Evolutionary conservation across 1,139 yeast species (phyloP), one percentile per base, ranked within the genome.

Genomic region (Sugiyamaella neomexicana): DNA sequence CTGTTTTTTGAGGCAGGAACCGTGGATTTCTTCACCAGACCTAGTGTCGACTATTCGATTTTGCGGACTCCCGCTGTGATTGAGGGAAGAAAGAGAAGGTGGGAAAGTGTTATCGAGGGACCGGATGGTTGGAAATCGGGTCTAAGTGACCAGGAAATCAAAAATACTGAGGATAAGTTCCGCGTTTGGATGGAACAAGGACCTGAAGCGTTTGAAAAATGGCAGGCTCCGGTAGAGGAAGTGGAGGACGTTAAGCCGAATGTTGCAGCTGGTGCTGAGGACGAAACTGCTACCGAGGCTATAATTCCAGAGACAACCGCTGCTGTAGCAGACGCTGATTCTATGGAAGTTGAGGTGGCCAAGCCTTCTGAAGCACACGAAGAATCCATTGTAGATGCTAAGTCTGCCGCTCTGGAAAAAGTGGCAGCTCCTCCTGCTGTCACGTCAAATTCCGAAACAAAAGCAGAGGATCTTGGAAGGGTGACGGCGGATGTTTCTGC

Each of bases 1-100:
- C 74, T 93, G 63, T 85, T 87, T 66, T 89, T 91, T 67, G 96
- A 89, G 66, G 79, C 86, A 2, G 85, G 81, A n/a, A 82, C 96
- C 0, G 83, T 81, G 61, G 99, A 93, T 71, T 86, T 85, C 61
- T 90, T 87, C 66, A 80, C 89, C 1, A 60, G 73, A 13, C 65
- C 64, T 9, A 50, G 42, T 5, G 46, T 32, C 23, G 46, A 48
- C 20, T 16, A 39, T 27, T 39, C 43, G 13, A 29, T 29, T 46
- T 12, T 46, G 36, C 41, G 63, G n/a, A 55, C 63, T 2, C 54
- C 58, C 13, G 55, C 55, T 27, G 59, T 60, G 13, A 53, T 59
- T 31, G 59, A 55, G 9, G 58, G 56, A 13, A 58, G 67, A 31
- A 55, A 56, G 43, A 23, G 46, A 17, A 51, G 63, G 15, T 62